Base-by-base conservation (phyloP, 441 rosid genomes). In the Bruguiera hainesii region DNA sequence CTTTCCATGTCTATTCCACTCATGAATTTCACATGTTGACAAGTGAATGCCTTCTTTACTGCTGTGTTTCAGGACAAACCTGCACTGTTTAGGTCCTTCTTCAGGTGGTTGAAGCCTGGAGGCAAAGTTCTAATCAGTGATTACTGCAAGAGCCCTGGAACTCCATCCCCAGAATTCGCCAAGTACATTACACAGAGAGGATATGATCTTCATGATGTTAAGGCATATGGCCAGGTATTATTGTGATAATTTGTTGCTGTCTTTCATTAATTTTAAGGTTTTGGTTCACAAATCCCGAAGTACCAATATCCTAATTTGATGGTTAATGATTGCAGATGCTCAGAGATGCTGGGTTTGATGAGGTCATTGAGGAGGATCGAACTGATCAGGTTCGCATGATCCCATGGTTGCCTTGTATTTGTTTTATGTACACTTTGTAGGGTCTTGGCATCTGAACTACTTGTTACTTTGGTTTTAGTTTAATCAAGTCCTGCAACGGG, bases 81-180 rank as follows among this genome's bases (percentile, higher is more conserved):
- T 61, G 87, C 96, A 55, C 60, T 96, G 52, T 96, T 96, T 78
- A 85, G 80, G 78, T 86, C 90, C 63, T 93, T 96, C 83, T 89
- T 73, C 81, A 90, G 89, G 80, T 96, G 98, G 98, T 77, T 92
- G 84, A 96, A 90, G 76, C 94, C 96, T 0, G 96, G 98, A 23
- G 98, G 99, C n/a, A 90, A 79, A 83, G 88, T 93, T 79, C 98
- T 96, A 16, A 90, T 96, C 61, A 92, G 89, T 62, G 97, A 92
- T 73, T 95, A 95, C 83, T 92, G 99, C 85, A 87, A 64, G 69
- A 81, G 81, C 69, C 73, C 90, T 29, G 87, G 89, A 76, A 78
- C 85, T 56, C 87, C 98, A 55, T 82, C 96, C 5, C 7, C 81
- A 42, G 97, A 92, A 71, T 92, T 95, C 63, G 75, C 86, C 0